Evolutionary conservation across 306 rosid species (phyloP).

Genomic region (Quercus wislizeni): DNA sequence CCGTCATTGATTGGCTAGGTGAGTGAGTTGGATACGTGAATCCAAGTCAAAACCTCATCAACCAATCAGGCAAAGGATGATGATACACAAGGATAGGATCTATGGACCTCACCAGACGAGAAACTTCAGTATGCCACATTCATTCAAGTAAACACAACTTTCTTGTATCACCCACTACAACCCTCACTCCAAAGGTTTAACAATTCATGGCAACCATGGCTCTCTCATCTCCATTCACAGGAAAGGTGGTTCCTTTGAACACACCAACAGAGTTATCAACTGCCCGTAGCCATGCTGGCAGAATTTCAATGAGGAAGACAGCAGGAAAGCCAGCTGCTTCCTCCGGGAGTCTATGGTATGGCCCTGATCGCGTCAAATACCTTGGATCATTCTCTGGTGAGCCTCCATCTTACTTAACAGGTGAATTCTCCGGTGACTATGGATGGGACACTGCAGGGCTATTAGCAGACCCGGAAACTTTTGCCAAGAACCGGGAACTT

Average conservation of each 20-base stretch:
- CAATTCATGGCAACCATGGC: constrained; percentile 31
- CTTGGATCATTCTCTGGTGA: constrained; percentile 42
- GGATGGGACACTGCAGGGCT: constrained; percentile 40
- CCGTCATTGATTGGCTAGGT: neutral
- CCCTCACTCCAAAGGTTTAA: neutral
- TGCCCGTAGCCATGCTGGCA: constrained; percentile 3
- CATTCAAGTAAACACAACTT: neutral
- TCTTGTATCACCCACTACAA: neutral
- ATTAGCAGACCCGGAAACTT: constrained; percentile 35
- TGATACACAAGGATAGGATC: constrained; percentile 5
- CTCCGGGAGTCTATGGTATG: constrained; percentile 35
- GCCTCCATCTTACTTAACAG: constrained; percentile 35
- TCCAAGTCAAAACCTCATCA: neutral
- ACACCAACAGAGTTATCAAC: constrained; percentile 17
- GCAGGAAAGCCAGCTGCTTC: constrained; percentile 23
- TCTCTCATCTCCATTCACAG: constrained; percentile 36
- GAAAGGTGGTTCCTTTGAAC: constrained; percentile 24
- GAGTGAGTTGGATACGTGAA: constrained; percentile 4
- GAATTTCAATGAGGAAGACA: constrained; percentile 33
- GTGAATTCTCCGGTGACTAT: constrained; percentile 35
- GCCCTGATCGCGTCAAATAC: constrained; percentile 37
- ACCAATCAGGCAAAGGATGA: constrained; percentile 15
- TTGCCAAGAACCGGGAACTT: constrained; percentile 34
- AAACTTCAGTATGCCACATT: neutral
- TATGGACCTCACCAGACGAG: neutral